Evolutionary conservation across 371 early-diverging fungal genomes (phyloP).

Genomic region (Zychaea mexicana): DNA sequence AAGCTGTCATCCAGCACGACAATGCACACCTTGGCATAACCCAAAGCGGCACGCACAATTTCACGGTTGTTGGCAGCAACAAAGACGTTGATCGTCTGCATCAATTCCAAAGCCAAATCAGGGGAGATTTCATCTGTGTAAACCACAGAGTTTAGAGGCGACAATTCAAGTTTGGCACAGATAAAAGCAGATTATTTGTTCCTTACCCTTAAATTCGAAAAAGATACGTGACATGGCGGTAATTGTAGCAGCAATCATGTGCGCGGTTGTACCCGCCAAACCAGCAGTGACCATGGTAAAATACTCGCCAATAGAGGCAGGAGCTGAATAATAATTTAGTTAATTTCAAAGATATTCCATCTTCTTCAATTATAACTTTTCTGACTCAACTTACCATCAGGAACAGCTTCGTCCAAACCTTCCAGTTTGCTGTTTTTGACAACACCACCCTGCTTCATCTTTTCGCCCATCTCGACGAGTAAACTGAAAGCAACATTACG

Average conservation of each 20-base stretch:
- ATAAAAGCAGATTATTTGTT: background rate
- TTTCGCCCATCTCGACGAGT: conserved; percentile 84
- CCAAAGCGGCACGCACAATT: conserved; percentile 88
- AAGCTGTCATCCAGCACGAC: conserved; percentile 75
- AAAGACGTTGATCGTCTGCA: conserved; percentile 74
- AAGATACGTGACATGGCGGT: conserved; percentile 81
- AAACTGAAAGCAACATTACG: conserved; percentile 84
- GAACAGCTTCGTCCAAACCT: conserved; percentile 57
- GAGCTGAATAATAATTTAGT: conserved; percentile 14
- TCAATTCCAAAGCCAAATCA: conserved; percentile 65
- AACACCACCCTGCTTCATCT: conserved; percentile 81
- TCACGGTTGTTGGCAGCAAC: conserved; percentile 85
- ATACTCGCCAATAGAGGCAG: conserved; percentile 60
- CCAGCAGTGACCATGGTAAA: conserved; percentile 94
- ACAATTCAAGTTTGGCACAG: background rate
- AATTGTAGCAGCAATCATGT: conserved; percentile 94
- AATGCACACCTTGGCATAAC: conserved; percentile 91
- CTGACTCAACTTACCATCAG: conserved; percentile 40
- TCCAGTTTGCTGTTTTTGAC: conserved; percentile 56
- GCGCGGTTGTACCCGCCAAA: conserved; percentile 87
- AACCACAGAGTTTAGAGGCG: background rate
- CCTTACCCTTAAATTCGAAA: conserved; percentile 83
- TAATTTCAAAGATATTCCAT: background rate
- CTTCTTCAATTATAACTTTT: background rate
- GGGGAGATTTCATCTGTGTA: conserved; percentile 51